phyloP scores from a whole-genome alignment of 2,329 filamentous ascomycete species.

The Alternaria incomplexa region DNA sequence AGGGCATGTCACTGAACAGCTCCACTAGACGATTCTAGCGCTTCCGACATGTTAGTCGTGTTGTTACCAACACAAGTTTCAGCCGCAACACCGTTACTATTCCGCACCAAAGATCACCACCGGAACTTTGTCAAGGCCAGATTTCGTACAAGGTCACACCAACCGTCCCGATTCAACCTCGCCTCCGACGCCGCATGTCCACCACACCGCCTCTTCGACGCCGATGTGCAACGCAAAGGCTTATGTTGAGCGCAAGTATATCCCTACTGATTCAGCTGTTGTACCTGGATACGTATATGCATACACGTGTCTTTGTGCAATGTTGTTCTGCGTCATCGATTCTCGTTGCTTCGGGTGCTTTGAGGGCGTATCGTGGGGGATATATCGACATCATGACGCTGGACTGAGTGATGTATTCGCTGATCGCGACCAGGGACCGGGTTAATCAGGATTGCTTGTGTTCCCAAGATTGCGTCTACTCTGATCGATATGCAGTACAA shows the following conservation, averaged over 20 bases:
- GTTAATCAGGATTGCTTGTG: not conserved
- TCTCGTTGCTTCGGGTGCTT: not conserved
- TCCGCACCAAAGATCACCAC: conserved; percentile 3
- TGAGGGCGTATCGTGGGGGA: not conserved
- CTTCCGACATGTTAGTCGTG: not conserved
- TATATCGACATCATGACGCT: not conserved
- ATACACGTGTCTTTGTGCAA: conserved; percentile 11
- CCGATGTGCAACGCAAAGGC: not conserved
- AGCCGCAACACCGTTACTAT: not conserved
- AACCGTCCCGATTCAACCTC: not conserved
- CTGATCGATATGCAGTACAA: not conserved
- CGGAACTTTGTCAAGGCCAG: not conserved
- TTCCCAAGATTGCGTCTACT: too few relatives aligned
- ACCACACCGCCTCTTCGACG: conserved; percentile 1
- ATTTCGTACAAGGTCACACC: conserved; percentile 9
- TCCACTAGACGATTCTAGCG: not conserved
- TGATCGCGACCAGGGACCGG: not conserved
- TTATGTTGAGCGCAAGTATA: not conserved
- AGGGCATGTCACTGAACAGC: conserved; percentile 1
- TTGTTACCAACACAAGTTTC: not conserved
- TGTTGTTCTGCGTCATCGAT: conserved; percentile 11
- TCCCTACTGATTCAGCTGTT: conserved; percentile 4
- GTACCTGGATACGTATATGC: not conserved
- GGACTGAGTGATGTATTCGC: not conserved
- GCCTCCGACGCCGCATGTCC: not conserved